A percentile compares a stretch with the other conserved stretches of the same genome.
Evolutionary conservation across 2,329 filamentous ascomycete genomes (phyloP).

Genomic region (Calonectria pseudoreteaudii): DNA sequence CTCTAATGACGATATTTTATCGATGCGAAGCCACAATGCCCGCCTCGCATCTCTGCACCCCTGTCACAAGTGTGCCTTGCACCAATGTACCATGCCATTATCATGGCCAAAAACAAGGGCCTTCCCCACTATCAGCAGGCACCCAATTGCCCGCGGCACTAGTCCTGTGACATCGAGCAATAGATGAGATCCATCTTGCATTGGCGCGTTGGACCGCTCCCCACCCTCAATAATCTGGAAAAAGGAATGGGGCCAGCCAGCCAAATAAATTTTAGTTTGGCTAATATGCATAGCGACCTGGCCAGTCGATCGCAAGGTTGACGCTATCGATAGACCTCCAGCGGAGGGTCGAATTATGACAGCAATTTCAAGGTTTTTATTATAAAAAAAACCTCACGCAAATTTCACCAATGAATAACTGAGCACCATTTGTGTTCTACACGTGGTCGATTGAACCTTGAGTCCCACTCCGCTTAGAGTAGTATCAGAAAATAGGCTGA

Average conservation of each 20-base stretch:
- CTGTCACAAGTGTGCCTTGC: neutral
- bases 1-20: neutral
- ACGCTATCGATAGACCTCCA: neutral
- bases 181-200: neutral
- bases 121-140: neutral
- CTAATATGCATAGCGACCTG: neutral
- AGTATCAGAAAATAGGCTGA: too few relatives aligned
- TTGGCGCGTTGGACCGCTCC: neutral
- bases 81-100: neutral
- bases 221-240: neutral
- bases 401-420: too few relatives aligned
- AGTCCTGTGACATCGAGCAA: neutral
- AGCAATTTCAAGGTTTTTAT: neutral
- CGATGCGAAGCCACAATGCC: neutral
- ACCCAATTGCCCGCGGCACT: neutral
- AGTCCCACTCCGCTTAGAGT: too few relatives aligned
- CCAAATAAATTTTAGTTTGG: neutral
- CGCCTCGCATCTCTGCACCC: neutral
- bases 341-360: neutral
- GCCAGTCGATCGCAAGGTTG: neutral
- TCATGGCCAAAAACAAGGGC: neutral
- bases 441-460: too few relatives aligned
- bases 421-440: too few relatives aligned
- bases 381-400: too few relatives aligned
- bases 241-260: neutral